These are phyloP conservation scores for Ceratobasidium sp. DNA, from an alignment of 1,284 basidiomycete species.

Conservation along the genomic window DNA sequence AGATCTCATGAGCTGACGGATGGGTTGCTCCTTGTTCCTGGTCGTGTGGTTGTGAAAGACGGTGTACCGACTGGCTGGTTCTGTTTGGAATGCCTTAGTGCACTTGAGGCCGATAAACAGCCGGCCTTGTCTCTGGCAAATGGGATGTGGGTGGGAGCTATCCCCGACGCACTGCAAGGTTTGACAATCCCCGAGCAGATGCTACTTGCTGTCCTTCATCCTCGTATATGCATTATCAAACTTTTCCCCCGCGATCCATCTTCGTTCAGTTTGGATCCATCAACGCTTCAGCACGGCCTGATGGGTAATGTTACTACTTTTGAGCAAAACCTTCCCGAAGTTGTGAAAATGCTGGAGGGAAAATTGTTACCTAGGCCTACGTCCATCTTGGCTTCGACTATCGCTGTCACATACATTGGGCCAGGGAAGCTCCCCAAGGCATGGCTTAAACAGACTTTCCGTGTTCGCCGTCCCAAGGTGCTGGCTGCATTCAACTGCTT, in stretches of 20 bases:
- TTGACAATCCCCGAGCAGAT: conserved; percentile 56
- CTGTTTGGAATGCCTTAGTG: not conserved
- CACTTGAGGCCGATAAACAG: not conserved
- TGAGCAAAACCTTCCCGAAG: conserved; percentile 52
- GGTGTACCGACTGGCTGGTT: too few relatives aligned
- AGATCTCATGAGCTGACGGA: not conserved
- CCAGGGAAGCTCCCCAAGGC: too few relatives aligned
- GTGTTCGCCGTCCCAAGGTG: too few relatives aligned
- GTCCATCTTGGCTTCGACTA: conserved; percentile 55
- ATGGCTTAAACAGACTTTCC: too few relatives aligned
- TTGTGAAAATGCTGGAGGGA: conserved; percentile 56
- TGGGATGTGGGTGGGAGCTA: conserved; percentile 58
- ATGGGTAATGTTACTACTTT: conserved; percentile 59
- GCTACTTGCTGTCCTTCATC: conserved; percentile 53
- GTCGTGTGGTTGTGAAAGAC: too few relatives aligned
- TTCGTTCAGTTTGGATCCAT: conserved; percentile 35
- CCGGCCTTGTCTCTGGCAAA: conserved; percentile 57
- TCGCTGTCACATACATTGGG: conserved; percentile 59
- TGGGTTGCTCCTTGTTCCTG: not conserved
- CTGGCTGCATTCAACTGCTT: too few relatives aligned
- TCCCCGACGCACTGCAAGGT: conserved; percentile 53
- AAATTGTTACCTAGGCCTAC: conserved; percentile 57
- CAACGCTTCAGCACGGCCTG: conserved; percentile 54
- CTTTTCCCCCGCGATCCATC: conserved; percentile 53
- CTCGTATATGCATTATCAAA: conserved; percentile 57